These are phyloP conservation scores for Raffaelea albimanens DNA, from an alignment of 2,329 filamentous ascomycete genomes.

Conservation along the genomic window DNA sequence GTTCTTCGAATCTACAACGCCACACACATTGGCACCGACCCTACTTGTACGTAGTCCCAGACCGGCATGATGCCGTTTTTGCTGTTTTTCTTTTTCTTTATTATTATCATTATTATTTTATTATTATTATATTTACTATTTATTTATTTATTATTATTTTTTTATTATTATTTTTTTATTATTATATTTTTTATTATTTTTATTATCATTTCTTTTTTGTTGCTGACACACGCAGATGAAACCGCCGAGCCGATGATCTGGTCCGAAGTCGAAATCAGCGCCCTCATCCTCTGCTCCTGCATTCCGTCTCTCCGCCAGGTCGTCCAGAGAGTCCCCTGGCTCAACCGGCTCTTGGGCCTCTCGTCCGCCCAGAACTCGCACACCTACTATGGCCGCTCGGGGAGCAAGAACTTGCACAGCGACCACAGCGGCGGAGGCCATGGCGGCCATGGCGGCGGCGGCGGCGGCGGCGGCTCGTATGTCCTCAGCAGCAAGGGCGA, in stretches of 20 bases:
- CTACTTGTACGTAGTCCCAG: too few species aligned
- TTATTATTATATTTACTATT: too few species aligned
- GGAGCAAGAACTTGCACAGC: neutral
- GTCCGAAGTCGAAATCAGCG: conserved; percentile 12
- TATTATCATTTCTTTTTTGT: neutral
- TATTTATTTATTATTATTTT: too few species aligned
- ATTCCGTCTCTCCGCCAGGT: conserved; percentile 10
- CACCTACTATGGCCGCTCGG: neutral
- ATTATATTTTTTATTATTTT: neutral
- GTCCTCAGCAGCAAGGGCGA: neutral
- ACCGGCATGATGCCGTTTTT: too few species aligned
- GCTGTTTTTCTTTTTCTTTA: too few species aligned
- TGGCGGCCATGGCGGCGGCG: neutral
- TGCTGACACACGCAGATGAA: neutral
- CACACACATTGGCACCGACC: conserved; percentile 1
- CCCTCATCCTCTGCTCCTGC: conserved; percentile 12
- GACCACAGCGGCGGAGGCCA: neutral
- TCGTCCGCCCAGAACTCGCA: conserved; percentile 1
- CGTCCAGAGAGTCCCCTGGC: conserved; percentile 5
- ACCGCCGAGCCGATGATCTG: conserved; percentile 8
- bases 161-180: too few species aligned
- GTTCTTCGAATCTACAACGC: conserved; percentile 7
- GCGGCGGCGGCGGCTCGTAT: neutral
- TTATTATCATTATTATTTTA: too few species aligned
- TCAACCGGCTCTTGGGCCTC: conserved; percentile 8